phyloP scores from a whole-genome alignment of 2,329 filamentous ascomycete species.

The Alternaria brassicicola region DNA sequence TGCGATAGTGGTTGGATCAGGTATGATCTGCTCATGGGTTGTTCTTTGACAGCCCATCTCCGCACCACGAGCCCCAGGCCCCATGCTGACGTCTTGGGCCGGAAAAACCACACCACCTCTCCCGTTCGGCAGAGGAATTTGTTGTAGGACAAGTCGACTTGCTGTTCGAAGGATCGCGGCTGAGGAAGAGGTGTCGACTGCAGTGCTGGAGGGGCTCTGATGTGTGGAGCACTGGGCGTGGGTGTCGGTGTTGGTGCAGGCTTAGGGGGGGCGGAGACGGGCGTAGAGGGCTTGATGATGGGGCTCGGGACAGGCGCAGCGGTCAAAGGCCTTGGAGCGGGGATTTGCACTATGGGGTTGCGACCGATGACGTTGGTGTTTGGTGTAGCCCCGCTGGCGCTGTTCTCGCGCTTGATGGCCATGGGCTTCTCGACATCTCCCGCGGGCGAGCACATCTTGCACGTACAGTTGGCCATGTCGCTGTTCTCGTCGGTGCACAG shows the following conservation, averaged over 20 bases:
- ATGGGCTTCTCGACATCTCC: slow-evolving; percentile 47
- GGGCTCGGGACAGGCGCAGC: slow-evolving; percentile 33
- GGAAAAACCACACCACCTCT: slow-evolving; percentile 63
- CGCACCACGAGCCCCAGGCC: slow-evolving; percentile 59
- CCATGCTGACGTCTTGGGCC: slow-evolving; percentile 56
- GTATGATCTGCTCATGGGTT: slow-evolving; percentile 44
- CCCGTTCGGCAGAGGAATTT: slow-evolving; percentile 60
- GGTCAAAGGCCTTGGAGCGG: slow-evolving; percentile 26
- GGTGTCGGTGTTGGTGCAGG: background rate
- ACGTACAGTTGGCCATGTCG: slow-evolving; percentile 62
- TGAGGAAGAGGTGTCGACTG: slow-evolving; percentile 50
- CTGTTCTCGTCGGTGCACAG: slow-evolving; percentile 59
- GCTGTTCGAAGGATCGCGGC: slow-evolving; percentile 55
- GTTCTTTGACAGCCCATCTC: slow-evolving; percentile 50
- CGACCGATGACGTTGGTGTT: slow-evolving; percentile 9
- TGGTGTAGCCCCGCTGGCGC: slow-evolving; percentile 12
- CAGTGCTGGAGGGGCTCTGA: slow-evolving; percentile 30
- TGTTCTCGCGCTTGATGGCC: slow-evolving; percentile 37
- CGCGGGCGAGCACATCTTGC: slow-evolving; percentile 62
- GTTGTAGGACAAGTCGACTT: slow-evolving; percentile 55
- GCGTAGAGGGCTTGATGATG: slow-evolving; percentile 22
- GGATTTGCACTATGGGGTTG: slow-evolving; percentile 37
- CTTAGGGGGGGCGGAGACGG: background rate
- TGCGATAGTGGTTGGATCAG: slow-evolving; percentile 58
- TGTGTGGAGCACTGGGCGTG: slow-evolving; percentile 23